Base-by-base conservation (phyloP, 768 basidiomycete species). In the Calvatia gigantea region DNA sequence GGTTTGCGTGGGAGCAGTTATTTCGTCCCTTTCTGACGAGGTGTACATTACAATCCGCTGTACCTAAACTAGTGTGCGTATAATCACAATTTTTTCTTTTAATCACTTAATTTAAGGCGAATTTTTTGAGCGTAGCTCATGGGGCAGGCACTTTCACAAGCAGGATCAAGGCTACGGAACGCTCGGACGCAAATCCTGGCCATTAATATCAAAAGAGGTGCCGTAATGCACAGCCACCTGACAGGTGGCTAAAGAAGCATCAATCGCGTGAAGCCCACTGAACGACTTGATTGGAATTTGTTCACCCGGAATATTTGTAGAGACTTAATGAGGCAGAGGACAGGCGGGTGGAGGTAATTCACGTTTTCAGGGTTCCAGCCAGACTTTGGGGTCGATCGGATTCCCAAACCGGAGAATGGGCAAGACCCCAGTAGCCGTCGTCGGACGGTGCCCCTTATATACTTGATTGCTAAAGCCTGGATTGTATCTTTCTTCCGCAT, bases 391-490 rank as follows among this genome's bases (percentile, higher is more conserved):
- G 52, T 55, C 65, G 67, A 68, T 68, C 67, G 60, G 52, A 45
- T 57, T 55, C 56, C 54, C 55, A 64, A 56, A 61, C 61, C 57
- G 60, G 64, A 60, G 58, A 58, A 60, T 49, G 57, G 39, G 55
- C 59, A 58, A 61, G 60, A 61, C 54, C 59, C 59, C 62, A 67
- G 68, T 61, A 65, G 62, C 69, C 68, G 71, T 60, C 57, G 57
- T 65, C 65, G 67, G 66, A 65, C n/a, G 62, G 65, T 64, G n/a
- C 66, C 71, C 69, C 72, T 76, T 78, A 74, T 74, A 78, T 73
- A 70, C 69, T 67, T 67, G 61, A 52, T 58, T 59, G 52, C 58
- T 58, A 56, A 54, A 41, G 44, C 54, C 51, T 54, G 31, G 48
- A 59, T 60, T 42, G 44, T 45, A 52, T 50, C 46, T 60, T 66